Evolutionary conservation across 805 yeast genomes (phyloP).

Genomic region (Starmerella cellae): DNA sequence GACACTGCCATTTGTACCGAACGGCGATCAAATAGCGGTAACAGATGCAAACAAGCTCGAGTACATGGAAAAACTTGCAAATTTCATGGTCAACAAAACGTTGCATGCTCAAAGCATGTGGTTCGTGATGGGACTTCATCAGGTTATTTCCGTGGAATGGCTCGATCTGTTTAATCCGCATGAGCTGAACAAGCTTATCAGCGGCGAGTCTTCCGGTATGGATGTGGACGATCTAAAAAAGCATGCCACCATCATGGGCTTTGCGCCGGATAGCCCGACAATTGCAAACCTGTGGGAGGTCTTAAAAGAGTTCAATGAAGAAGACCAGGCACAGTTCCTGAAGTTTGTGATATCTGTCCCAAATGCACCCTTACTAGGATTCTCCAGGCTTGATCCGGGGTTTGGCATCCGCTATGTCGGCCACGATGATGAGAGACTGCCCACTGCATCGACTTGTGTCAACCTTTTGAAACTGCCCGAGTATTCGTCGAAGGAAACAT

Average conservation of each 20-base stretch:
- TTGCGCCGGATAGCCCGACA: conserved; percentile 40
- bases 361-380: conserved; percentile 82
- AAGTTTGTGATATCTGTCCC: conserved; percentile 89
- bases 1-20: conserved; percentile 43
- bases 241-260: conserved; percentile 56
- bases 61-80: conserved; percentile 65
- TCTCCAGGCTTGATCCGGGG: conserved; percentile 54
- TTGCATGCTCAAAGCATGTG: conserved; percentile 45
- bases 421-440: conserved; percentile 42
- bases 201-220: conserved; percentile 62
- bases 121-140: conserved; percentile 58
- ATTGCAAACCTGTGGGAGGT: conserved; percentile 61
- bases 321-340: conserved; percentile 52
- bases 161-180: conserved; percentile 68
- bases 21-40: conserved; percentile 48
- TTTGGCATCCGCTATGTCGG: conserved; percentile 62
- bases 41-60: conserved; percentile 47
- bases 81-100: conserved; percentile 58
- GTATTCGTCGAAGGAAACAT: conserved; percentile 45
- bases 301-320: conserved; percentile 41
- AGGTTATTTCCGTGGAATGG: conserved; percentile 62
- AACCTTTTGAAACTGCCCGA: conserved; percentile 78
- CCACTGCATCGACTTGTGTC: conserved; percentile 89
- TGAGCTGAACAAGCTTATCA: conserved; percentile 72
- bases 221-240: conserved; percentile 54